Evolutionary conservation across 148 eudicot species (phyloP), one percentile per base, ranked within the genome.

Genomic region (Arctostaphylos glauca): DNA sequence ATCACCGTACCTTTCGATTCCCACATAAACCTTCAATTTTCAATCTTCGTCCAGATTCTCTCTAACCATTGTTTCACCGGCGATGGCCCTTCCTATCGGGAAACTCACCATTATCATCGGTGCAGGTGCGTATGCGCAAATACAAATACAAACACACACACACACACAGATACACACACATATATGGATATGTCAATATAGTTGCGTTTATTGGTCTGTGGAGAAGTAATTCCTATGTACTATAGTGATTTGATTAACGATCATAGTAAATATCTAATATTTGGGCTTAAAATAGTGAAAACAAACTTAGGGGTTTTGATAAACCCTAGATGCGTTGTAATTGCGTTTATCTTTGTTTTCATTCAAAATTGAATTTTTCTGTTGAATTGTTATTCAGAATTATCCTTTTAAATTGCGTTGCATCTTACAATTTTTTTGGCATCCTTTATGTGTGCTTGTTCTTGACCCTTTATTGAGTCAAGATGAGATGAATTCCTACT

Each of bases 91-190:
- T 50, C 84, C 94, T 60, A 74, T 94, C 18, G 99, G 95, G 75
- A 96, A 96, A 90, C 93, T 96, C 80, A 85, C 90, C 50, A 80
- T 96, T 82, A 87, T 96, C 85, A 83, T 94, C 76, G 99, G 99
- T 77, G 99, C 99, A 89, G 98, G 99, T 94, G 15, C 66, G 31
- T 70, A 16, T 80, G 14, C 47, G 77, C 53, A 16, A 14, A 16
- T 41, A 83, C 53, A 16, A 14, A 16, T 18, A 18, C 9, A 54
- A 5, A 50, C 49, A 50, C 46, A 5, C 62, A 2, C 66, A 6
- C 66, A 7, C 67, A 2, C 67, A 4, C 21, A 0, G n/a, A 4
- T n/a, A 0, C 21, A 18, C 62, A 3, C n/a, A 14, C 62, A 56
- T 41, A 46, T 13, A 25, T 68, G 4, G 23, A 50, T 68, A 6